Percentiles rank a stretch among this genome's conserved stretches.
Evolutionary conservation across 768 basidiomycete species (phyloP).

Genomic region (Suillus discolor): DNA sequence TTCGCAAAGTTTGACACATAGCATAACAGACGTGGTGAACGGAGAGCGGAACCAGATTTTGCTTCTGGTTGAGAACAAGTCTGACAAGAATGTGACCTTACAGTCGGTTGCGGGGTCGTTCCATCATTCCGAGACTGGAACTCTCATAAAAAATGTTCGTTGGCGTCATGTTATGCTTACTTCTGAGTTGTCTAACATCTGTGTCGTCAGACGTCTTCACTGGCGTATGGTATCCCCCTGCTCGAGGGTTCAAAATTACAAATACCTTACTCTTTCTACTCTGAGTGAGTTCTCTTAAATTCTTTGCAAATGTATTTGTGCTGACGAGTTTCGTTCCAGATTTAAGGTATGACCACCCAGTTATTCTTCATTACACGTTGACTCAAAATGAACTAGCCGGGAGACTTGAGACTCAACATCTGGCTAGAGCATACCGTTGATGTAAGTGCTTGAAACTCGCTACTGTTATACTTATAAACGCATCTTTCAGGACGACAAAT

Average conservation of each 20-base stretch:
- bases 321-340: conserved; percentile 35
- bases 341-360: conserved; percentile 53
- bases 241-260: conserved; percentile 59
- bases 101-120: conserved; percentile 67
- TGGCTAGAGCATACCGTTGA: conserved; percentile 75
- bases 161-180: background rate
- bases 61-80: conserved; percentile 75
- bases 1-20: background rate
- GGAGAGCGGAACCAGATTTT: conserved; percentile 75
- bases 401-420: conserved; percentile 70
- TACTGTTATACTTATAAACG: background rate
- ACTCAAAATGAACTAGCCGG: conserved; percentile 49
- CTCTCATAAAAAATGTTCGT: conserved; percentile 74
- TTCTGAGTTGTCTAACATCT: conserved; percentile 1
- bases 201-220: conserved; percentile 53
- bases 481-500: conserved; percentile 49
- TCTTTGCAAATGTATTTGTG: conserved; percentile 12
- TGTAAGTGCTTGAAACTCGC: conserved; percentile 39
- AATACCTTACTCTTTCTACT: conserved; percentile 75
- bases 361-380: conserved; percentile 3
- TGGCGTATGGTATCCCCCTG: conserved; percentile 55
- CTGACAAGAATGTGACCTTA: conserved; percentile 70
- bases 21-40: conserved; percentile 71
- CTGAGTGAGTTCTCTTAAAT: conserved; percentile 61
- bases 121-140: conserved; percentile 61